Base-by-base conservation (phyloP, 768 basidiomycete species). In the Rhizopogon sp. region DNA sequence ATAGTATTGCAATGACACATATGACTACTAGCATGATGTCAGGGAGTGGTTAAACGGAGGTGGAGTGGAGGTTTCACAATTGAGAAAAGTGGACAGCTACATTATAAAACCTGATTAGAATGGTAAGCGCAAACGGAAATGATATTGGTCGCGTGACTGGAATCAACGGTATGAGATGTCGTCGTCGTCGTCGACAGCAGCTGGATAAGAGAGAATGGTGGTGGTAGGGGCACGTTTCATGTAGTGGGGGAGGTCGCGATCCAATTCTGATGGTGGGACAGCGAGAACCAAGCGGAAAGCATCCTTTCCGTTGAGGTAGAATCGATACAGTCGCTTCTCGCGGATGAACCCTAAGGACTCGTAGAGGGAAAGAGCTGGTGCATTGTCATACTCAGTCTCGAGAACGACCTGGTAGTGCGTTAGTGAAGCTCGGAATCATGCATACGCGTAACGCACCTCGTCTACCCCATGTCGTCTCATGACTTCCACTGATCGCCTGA, bases 271-370 rank as follows among this genome's bases (percentile, higher is more conserved):
- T 39, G 69, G 65, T 5, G 83, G 79, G 5, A 90, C 70, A 31
- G 80, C 72, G 43, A 90, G 82, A 20, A 90, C 82, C 46, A 94
- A 82, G 39, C 92, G 79, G 64, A 91, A 97, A 0, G 95, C 95
- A 66, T 98, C 94, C 71, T 98, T 98, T 44, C 92, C 93, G 66
- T 97, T 99, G 60, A 98, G 82, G 65, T 99, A 98, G 73, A 98
- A 99, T 1, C 97, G 83, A 67, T 88, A 86, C 16, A 99, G 78
- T 4, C 95, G 85, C 68, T 98, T 98, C 75, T 98, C 95, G 41
- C 92, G 84, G 25, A 98, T 89, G 72, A 99, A 99, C 0, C 97
- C 97, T 43, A 98, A 79, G 6, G 88, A 86, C 57, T 89, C 88
- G 72, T 98, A 98, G 11, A 99, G 76, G 3, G 88, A 84, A 14